Base-by-base conservation (phyloP, 2,329 filamentous ascomycete species). In the Neofusicoccum sp. region DNA sequence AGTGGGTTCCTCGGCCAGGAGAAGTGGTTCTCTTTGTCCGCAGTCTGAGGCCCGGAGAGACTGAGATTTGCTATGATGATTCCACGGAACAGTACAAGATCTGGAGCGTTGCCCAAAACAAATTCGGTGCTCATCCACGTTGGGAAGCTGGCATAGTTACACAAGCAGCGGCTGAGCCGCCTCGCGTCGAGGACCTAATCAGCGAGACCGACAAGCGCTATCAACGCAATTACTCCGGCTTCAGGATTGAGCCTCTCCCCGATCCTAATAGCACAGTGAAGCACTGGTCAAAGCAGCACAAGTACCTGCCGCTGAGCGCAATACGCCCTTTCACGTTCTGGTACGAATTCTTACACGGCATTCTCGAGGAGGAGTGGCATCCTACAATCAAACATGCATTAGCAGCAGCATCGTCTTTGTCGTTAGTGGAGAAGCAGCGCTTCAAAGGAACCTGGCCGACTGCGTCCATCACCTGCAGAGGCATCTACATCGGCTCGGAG, bases 121-220 rank as follows among this genome's bases (percentile, higher is more conserved):
- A 61, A 0, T 78, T 75, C 49, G 72, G 75, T 3, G 75, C 72
- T 0, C 64, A 66, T 16, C 81, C 83, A 0, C 60, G 69, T 6
- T 87, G 85, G 85, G 79, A 84, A 65, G 84, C 81, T 0, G 85
- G 84, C 1, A 73, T 85, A 0, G 73, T 87, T 9, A 79, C 80
- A 1, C 80, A 86, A 66, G 70, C 76, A 3, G 79, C 84, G 0
- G 71, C 75, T 1, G 78, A 81, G 26, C 53, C 67, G 1, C 67
- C 76, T 0, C 66, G 71, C 1, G 71, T 79, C 14, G 72, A 79
- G n/a, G 82, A 85, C 61, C 70, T 85, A 2, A 67, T 76, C 24
- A 65, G 71, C 3, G 69, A 77, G 11, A 70, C 76, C 2, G 56
- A 71, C 0, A 78, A 80, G 48, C 65, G 72, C 36, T 73, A 67